These are phyloP conservation scores for Fusarium torulosum DNA, from an alignment of 2,329 filamentous ascomycete species.

Conservation along the genomic window DNA sequence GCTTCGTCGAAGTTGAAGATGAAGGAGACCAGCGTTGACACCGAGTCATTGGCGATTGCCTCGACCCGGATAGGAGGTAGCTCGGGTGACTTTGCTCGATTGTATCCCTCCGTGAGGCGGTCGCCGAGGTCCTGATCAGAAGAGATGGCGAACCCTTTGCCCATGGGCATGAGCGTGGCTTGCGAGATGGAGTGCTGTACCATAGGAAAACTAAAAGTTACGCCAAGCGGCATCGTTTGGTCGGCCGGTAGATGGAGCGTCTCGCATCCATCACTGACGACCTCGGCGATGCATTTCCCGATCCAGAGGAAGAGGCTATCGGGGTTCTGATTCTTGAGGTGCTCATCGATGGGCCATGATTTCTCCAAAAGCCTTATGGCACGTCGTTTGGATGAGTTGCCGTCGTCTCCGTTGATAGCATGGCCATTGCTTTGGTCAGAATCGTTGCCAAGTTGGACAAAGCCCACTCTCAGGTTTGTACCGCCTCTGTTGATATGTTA, in stretches of 20 bases:
- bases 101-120: constrained; percentile 70
- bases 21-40: constrained; percentile 82
- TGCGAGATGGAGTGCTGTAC: constrained; percentile 71
- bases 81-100: constrained; percentile 57
- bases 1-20: constrained; percentile 76
- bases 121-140: constrained; percentile 71
- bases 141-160: constrained; percentile 75
- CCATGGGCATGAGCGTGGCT: constrained; percentile 76
- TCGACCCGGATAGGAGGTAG: constrained; percentile 77
- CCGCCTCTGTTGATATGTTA: constrained; percentile 69
- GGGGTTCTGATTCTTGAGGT: constrained; percentile 79
- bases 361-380: constrained; percentile 74
- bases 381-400: constrained; percentile 49
- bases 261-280: constrained; percentile 70
- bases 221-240: constrained; percentile 70
- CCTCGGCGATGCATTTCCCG: constrained; percentile 79
- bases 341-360: constrained; percentile 79
- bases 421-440: constrained; percentile 18
- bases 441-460: constrained; percentile 69
- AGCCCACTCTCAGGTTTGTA: constrained; percentile 76
- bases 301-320: constrained; percentile 86
- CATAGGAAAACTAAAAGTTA: constrained; percentile 80
- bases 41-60: constrained; percentile 85
- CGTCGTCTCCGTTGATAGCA: constrained; percentile 23
- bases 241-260: constrained; percentile 57